A percentile compares a stretch with the other conserved stretches of the same genome.
Conservation (phyloP, 306 rosid genomes). For the Trifolium subterraneum region DNA sequence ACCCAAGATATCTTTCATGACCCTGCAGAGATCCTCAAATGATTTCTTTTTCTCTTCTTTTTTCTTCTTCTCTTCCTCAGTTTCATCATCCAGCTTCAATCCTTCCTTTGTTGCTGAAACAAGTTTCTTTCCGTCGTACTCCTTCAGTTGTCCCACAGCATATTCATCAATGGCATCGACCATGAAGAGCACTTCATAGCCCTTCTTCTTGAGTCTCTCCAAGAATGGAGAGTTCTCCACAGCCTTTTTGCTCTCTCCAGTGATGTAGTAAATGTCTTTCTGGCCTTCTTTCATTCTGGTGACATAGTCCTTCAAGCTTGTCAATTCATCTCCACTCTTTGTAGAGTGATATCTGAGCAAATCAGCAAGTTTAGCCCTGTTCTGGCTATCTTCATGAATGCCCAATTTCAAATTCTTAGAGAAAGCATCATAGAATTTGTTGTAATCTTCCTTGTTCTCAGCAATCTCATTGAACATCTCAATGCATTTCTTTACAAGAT, state of each 20-base stretch:
- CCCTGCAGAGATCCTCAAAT: conserved; percentile 66
- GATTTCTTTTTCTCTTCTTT: conserved; percentile 72
- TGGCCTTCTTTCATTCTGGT: conserved; percentile 79
- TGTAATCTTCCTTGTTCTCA: conserved; percentile 72
- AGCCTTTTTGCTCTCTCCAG: conserved; percentile 76
- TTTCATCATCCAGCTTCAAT: conserved; percentile 64
- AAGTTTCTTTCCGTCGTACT: conserved; percentile 71
- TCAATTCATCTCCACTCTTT: conserved; percentile 72
- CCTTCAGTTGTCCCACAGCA: conserved; percentile 69
- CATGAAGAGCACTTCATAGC: conserved; percentile 74
- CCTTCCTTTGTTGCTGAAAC: conserved; percentile 81
- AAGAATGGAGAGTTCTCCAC: conserved; percentile 77
- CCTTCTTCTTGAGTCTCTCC: conserved; percentile 72
- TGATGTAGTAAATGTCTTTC: conserved; percentile 71
- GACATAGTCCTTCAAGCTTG: conserved; percentile 74
- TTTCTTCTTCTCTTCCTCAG: conserved; percentile 65
- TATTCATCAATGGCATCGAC: conserved; percentile 78
- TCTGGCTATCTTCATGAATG: conserved; percentile 75
- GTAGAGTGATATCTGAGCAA: conserved; percentile 71
- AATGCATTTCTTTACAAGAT: conserved; percentile 72
- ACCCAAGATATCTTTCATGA: conserved; percentile 64
- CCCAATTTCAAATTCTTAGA: conserved; percentile 77
- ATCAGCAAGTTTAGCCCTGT: conserved; percentile 68
- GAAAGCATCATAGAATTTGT: conserved; percentile 69
- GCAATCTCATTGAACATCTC: conserved; percentile 82